Evolutionary conservation across 2,329 filamentous ascomycete species (phyloP).

Genomic region (Paecilomyces niveus): DNA sequence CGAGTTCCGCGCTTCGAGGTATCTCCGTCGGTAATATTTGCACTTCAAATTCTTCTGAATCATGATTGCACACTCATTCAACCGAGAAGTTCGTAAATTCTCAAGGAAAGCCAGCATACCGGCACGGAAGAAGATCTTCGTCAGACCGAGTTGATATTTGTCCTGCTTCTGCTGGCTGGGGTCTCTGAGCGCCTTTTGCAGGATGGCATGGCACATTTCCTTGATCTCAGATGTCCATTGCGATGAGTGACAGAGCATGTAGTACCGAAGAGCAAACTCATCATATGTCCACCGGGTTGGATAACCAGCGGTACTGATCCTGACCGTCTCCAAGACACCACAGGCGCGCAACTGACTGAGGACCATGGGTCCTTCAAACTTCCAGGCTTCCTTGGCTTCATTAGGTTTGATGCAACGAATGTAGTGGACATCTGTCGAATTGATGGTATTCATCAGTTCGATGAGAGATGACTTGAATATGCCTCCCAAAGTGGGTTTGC

Average conservation of each 20-base stretch:
- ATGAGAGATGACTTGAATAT: constrained; percentile 99
- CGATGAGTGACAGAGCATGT: constrained; percentile 87
- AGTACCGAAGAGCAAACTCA: constrained; percentile 94
- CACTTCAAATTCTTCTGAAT: constrained; percentile 97
- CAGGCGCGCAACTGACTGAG: constrained; percentile 94
- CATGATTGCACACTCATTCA: constrained; percentile 92
- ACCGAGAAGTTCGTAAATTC: constrained; percentile 78
- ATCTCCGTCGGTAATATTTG: constrained; percentile 90
- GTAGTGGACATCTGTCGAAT: constrained; percentile 96
- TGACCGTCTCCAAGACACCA: constrained; percentile 96
- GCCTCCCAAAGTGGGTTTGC: constrained; percentile 93
- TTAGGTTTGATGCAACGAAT: constrained; percentile 99
- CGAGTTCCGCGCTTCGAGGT: constrained; percentile 75
- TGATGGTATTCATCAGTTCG: constrained; percentile 96
- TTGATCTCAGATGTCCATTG: constrained; percentile 92
- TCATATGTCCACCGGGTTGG: constrained; percentile 98
- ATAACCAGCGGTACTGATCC: constrained; percentile 95
- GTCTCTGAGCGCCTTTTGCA: constrained; percentile 78
- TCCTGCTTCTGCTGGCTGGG: constrained; percentile 68
- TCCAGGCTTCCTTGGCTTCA: constrained; percentile 93
- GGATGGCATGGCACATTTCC: constrained; percentile 86
- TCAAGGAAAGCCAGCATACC: constrained; percentile 98
- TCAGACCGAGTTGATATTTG: constrained; percentile 95
- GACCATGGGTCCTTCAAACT: constrained; percentile 98
- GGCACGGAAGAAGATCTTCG: constrained; percentile 98